Percentiles rank a stretch among this genome's conserved stretches.
Conservation (phyloP, 495 filamentous ascomycete genomes). For the Penicillium psychrofluorescens region DNA sequence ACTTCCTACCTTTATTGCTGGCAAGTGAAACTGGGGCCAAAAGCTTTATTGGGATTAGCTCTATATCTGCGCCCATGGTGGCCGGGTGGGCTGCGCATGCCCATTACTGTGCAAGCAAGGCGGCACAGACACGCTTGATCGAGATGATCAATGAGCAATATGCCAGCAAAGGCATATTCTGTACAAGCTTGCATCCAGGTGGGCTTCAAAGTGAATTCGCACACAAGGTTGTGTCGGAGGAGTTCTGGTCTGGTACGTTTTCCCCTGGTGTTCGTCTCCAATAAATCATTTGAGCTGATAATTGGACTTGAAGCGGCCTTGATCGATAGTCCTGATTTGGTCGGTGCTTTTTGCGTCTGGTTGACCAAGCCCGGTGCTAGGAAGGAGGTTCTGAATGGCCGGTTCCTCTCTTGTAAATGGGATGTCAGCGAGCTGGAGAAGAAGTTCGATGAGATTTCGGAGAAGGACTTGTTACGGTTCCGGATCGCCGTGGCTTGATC, state of each 20-base stretch:
- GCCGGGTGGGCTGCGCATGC: slow-evolving; percentile 10
- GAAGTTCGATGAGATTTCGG: slow-evolving; percentile 32
- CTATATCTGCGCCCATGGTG: slow-evolving; percentile 16
- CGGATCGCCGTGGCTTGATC: slow-evolving; percentile 3
- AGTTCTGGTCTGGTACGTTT: slow-evolving; percentile 13
- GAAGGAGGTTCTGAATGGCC: slow-evolving; percentile 26
- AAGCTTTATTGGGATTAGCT: slow-evolving; percentile 25
- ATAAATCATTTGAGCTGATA: no score
- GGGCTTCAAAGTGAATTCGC: slow-evolving; percentile 33
- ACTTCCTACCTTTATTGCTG: slow-evolving; percentile 35
- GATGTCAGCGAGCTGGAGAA: slow-evolving; percentile 34
- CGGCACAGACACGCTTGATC: slow-evolving; percentile 29
- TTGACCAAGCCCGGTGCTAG: slow-evolving; percentile 16
- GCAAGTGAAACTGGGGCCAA: slow-evolving; percentile 10
- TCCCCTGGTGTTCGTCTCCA: background rate
- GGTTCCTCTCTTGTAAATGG: slow-evolving; percentile 32
- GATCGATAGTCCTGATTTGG: slow-evolving; percentile 28
- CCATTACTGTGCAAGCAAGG: slow-evolving; percentile 34
- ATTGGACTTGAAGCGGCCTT: slow-evolving; percentile 2
- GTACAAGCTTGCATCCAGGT: slow-evolving; percentile 39
- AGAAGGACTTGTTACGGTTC: slow-evolving; percentile 16
- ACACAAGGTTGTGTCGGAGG: slow-evolving; percentile 8
- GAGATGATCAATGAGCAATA: slow-evolving; percentile 41
- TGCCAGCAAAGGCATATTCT: slow-evolving; percentile 29
- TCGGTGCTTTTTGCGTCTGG: slow-evolving; percentile 34